Evolutionary conservation across 1,284 basidiomycete species (phyloP).

Genomic region (Ceratobasidium theobromae): DNA sequence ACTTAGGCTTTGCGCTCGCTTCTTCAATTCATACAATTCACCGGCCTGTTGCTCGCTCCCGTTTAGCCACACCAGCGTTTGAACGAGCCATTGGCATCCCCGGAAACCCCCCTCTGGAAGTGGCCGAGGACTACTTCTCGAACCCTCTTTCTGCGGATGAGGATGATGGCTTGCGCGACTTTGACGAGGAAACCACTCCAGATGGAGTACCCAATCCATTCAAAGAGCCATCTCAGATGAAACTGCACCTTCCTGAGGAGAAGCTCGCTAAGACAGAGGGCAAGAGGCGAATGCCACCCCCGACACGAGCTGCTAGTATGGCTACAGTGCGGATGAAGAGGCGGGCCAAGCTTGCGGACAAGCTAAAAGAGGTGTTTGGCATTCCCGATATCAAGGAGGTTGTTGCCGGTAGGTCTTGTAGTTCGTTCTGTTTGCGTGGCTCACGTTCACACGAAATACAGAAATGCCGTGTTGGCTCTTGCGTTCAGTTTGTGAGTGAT

Average conservation of each 20-base stretch:
- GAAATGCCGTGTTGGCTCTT: constrained; percentile 90
- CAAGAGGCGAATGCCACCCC: constrained; percentile 38
- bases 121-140: constrained; percentile 40
- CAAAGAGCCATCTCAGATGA: constrained; percentile 14
- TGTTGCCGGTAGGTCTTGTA: constrained; percentile 60
- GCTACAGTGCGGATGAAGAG: constrained; percentile 70
- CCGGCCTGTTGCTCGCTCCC: constrained; percentile 63
- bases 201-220: constrained; percentile 4
- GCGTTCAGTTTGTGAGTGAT: constrained; percentile 74
- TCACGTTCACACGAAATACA: constrained; percentile 40
- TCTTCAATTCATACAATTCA: constrained; percentile 86
- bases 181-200: constrained; percentile 43
- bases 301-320: constrained; percentile 59
- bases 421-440: not conserved
- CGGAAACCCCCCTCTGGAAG: constrained; percentile 33
- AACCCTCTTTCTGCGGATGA: constrained; percentile 40
- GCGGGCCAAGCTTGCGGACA: constrained; percentile 72
- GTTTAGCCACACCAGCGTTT: constrained; percentile 31
- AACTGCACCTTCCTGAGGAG: constrained; percentile 35
- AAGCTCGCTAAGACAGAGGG: constrained; percentile 37
- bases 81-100: constrained; percentile 14
- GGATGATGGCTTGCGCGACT: constrained; percentile 52
- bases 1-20: constrained; percentile 29
- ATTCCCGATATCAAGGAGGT: constrained; percentile 79
- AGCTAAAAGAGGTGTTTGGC: constrained; percentile 83